These are phyloP conservation scores for Pseudogymnoascus sp. DNA, from an alignment of 2,329 filamentous ascomycete genomes.

Conservation along the genomic window DNA sequence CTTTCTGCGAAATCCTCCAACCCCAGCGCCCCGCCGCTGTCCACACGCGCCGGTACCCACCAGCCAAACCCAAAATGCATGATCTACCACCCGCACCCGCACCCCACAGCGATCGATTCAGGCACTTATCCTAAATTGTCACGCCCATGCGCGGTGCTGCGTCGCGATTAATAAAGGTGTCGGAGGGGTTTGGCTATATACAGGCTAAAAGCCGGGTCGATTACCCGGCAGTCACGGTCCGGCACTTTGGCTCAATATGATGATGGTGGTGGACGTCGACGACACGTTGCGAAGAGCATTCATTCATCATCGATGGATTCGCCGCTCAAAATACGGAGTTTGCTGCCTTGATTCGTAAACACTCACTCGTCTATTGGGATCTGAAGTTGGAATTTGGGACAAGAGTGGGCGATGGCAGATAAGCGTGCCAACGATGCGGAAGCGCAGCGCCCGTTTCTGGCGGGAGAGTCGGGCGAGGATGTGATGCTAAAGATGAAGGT, in stretches of 20 bases:
- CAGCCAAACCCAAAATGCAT: background rate
- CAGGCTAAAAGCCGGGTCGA: background rate
- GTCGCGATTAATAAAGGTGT: background rate
- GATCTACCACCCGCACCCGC: background rate
- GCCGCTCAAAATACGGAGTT: background rate
- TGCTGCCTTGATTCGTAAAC: background rate
- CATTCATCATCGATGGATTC: background rate
- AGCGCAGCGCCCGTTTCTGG: background rate
- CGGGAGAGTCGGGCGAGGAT: background rate
- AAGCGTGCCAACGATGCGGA: background rate
- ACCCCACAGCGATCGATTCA: background rate
- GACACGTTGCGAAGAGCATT: slow-evolving; percentile 3
- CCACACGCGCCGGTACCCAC: background rate
- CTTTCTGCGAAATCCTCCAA: background rate
- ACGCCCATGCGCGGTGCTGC: background rate
- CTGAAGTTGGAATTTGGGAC: background rate
- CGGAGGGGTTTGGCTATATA: background rate
- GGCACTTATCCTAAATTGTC: background rate
- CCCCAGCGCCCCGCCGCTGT: background rate
- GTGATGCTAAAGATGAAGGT: background rate
- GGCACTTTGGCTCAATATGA: background rate
- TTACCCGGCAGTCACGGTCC: slow-evolving; percentile 1
- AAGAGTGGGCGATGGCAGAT: background rate
- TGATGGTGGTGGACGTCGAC: background rate
- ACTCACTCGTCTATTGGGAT: background rate